Conservation (phyloP, 495 filamentous ascomycete genomes). For the Xylaria acuta region DNA sequence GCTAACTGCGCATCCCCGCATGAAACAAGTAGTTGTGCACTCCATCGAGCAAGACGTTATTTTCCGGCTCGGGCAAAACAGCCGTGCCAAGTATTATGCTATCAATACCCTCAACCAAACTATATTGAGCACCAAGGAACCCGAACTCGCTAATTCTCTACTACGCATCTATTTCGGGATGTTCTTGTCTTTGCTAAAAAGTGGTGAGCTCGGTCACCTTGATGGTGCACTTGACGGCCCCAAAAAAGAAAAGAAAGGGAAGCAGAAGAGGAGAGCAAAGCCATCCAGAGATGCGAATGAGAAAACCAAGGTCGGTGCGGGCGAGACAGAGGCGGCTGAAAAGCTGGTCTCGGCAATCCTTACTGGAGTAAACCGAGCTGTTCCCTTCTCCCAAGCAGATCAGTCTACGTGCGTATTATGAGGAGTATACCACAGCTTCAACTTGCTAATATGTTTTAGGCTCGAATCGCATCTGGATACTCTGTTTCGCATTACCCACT, state of each 20-base stretch:
- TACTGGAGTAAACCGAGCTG: slow-evolving; percentile 93
- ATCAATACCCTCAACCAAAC: slow-evolving; percentile 97
- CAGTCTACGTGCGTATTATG: slow-evolving; percentile 65
- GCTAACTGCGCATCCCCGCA: slow-evolving; percentile 82
- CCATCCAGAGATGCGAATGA: slow-evolving; percentile 34
- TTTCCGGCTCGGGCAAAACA: slow-evolving; percentile 82
- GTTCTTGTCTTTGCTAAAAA: slow-evolving; percentile 78
- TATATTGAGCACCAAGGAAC: slow-evolving; percentile 81
- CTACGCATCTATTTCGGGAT: slow-evolving; percentile 88
- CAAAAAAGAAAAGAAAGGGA: slow-evolving; percentile 33
- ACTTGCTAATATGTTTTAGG: slow-evolving; percentile 43
- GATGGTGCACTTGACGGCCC: slow-evolving; percentile 31
- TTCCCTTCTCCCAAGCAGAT: slow-evolving; percentile 86
- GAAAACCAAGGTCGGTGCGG: slow-evolving; percentile 24
- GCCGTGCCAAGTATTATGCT: slow-evolving; percentile 92
- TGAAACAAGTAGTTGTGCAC: slow-evolving; percentile 87
- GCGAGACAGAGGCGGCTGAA: slow-evolving; percentile 69
- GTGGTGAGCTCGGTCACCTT: slow-evolving; percentile 47
- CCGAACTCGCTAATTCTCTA: slow-evolving; percentile 78
- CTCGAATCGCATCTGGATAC: slow-evolving; percentile 91
- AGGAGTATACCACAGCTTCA: neutral
- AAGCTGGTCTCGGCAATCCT: slow-evolving; percentile 90
- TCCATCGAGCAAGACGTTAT: slow-evolving; percentile 85
- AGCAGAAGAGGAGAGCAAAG: slow-evolving; percentile 38
- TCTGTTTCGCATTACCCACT: slow-evolving; percentile 93